Percentiles rank a stretch among this genome's conserved stretches.
phyloP scores from a whole-genome alignment of 2,329 filamentous ascomycete species.

The Colletotrichum paranaense region DNA sequence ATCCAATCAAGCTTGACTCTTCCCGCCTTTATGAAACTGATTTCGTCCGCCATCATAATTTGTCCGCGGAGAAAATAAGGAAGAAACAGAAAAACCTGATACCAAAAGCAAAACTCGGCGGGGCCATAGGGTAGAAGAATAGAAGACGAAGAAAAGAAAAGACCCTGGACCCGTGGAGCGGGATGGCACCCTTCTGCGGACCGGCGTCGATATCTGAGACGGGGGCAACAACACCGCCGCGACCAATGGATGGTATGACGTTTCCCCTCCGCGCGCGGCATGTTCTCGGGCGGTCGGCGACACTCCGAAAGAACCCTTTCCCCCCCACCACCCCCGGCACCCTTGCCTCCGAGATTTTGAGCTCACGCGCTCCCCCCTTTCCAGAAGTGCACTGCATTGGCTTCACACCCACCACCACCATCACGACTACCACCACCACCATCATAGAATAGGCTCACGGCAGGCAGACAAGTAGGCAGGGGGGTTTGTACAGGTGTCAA shows the following conservation, averaged over 20 bases:
- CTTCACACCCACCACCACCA: neutral
- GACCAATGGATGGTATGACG: neutral
- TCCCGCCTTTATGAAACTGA: neutral
- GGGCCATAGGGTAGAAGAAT: neutral
- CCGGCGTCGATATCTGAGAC: neutral
- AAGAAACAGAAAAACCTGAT: neutral
- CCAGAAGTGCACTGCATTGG: neutral
- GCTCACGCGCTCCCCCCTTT: conserved; percentile 2
- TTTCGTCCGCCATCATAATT: neutral
- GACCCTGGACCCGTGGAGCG: neutral
- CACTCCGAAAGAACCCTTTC: conserved; percentile 14
- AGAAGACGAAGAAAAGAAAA: neutral
- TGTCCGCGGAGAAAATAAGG: neutral
- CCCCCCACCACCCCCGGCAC: conserved; percentile 12
- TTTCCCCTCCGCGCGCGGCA: neutral
- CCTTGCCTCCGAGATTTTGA: conserved; percentile 28
- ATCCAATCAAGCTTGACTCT: neutral
- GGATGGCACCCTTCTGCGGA: neutral
- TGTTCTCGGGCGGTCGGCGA: conserved; percentile 25
- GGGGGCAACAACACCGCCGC: neutral
- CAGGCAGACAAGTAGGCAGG: neutral
- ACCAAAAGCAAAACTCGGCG: neutral
- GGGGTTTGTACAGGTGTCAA: neutral
- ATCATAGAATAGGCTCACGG: neutral
- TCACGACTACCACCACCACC: neutral